Evolutionary conservation across 768 basidiomycete species (phyloP).

Genomic region (Lentinula sp.): DNA sequence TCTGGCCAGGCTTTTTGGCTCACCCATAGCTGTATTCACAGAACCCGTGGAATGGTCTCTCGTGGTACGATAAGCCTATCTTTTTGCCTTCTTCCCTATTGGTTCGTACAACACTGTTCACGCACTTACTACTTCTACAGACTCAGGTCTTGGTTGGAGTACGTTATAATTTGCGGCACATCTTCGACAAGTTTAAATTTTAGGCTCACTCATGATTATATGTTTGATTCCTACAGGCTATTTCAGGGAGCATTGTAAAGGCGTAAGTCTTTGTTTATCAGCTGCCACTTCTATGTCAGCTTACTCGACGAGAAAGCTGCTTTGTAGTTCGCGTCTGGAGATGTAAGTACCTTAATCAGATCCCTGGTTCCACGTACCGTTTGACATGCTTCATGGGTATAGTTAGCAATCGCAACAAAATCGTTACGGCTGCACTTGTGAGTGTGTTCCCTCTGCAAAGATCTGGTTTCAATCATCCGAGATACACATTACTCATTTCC

Average conservation of each 20-base stretch:
- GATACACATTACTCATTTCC: no score
- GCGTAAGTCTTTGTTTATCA: neutral
- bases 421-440: neutral
- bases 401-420: neutral
- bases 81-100: no score
- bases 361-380: neutral
- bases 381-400: neutral
- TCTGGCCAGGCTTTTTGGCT: no score
- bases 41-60: neutral
- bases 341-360: neutral
- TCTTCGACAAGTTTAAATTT: neutral
- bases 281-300: neutral
- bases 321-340: neutral
- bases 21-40: neutral
- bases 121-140: neutral
- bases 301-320: neutral
- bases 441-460: neutral
- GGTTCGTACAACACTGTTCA: neutral
- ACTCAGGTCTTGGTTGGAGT: neutral
- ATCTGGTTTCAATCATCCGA: no score
- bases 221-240: neutral
- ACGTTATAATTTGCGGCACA: neutral
- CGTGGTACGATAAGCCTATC: neutral
- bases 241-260: neutral
- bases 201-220: no score